These are phyloP conservation scores for Talaromyces proteolyticus DNA, from an alignment of 495 filamentous ascomycete genomes.

Conservation along the genomic window DNA sequence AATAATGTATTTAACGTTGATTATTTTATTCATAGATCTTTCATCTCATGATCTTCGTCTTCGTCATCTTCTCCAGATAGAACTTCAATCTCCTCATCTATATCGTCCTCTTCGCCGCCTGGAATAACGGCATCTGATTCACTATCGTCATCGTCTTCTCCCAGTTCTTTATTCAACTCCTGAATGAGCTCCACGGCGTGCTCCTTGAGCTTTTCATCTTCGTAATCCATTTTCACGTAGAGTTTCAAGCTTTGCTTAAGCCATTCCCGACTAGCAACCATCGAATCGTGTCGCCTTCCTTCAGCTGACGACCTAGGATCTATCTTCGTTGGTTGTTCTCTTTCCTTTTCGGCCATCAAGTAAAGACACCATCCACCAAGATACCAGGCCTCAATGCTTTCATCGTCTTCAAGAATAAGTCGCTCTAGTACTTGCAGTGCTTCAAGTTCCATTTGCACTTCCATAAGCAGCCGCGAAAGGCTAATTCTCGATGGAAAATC, in stretches of 20 bases:
- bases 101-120: conserved; percentile 32
- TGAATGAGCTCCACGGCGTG: conserved; percentile 53
- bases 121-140: conserved; percentile 28
- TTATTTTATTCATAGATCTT: conserved; percentile 28
- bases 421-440: conserved; percentile 82
- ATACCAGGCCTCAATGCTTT: conserved; percentile 94
- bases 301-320: conserved; percentile 13
- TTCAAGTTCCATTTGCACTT: conserved; percentile 76
- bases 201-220: conserved; percentile 46
- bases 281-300: conserved; percentile 28
- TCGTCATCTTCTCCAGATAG: conserved; percentile 43
- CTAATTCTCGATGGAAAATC: conserved; percentile 80
- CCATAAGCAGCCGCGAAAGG: conserved; percentile 79
- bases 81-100: conserved; percentile 26
- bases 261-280: conserved; percentile 47
- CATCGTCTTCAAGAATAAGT: conserved; percentile 80
- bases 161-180: conserved; percentile 49
- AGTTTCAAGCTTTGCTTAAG: conserved; percentile 44
- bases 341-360: conserved; percentile 62
- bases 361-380: conserved; percentile 89
- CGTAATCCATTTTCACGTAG: conserved; percentile 40
- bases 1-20: neutral
- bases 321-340: conserved; percentile 20
- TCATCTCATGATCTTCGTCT: conserved; percentile 45
- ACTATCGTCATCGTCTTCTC: conserved; percentile 45